Evolutionary conservation across 2,329 filamentous ascomycete species (phyloP).

Genomic region (Microcyclosporella mali): DNA sequence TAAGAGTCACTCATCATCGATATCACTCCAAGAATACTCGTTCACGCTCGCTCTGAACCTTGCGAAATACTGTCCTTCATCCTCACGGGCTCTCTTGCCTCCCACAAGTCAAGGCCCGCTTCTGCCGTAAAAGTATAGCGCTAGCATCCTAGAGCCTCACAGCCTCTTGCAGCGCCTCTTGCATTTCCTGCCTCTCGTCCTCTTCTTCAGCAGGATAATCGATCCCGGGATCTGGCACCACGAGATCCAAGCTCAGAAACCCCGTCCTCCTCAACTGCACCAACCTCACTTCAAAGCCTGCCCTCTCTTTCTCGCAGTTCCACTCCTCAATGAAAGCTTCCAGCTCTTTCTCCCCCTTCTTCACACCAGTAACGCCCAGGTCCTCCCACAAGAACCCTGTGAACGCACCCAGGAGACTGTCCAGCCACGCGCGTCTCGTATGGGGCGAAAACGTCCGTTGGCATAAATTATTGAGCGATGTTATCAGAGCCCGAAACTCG

Average conservation of each 20-base stretch:
- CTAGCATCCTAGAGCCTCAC: too few species aligned
- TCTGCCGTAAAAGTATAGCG: too few species aligned
- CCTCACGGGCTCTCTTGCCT: too few species aligned
- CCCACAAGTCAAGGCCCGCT: too few species aligned
- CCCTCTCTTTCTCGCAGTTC: slow-evolving; percentile 63
- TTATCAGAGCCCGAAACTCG: slow-evolving; percentile 76
- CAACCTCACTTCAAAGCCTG: slow-evolving; percentile 61
- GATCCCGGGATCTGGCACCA: slow-evolving; percentile 73
- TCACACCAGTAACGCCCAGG: slow-evolving; percentile 68
- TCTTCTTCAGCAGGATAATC: slow-evolving; percentile 29
- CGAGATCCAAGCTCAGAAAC: slow-evolving; percentile 80
- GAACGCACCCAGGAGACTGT: slow-evolving; percentile 69
- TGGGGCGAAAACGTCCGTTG: slow-evolving; percentile 75
- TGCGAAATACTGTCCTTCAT: too few species aligned
- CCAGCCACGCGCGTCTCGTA: slow-evolving; percentile 68
- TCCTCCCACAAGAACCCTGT: slow-evolving; percentile 97
- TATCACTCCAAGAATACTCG: too few species aligned
- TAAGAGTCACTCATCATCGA: too few species aligned
- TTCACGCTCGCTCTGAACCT: too few species aligned
- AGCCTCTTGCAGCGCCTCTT: not conserved
- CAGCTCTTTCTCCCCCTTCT: slow-evolving; percentile 61
- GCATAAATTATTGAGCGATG: slow-evolving; percentile 73
- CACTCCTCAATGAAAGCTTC: slow-evolving; percentile 81
- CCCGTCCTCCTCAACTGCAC: slow-evolving; percentile 75
- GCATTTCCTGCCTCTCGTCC: slow-evolving; percentile 9